Percentiles rank a stretch among this genome's conserved stretches.
These are phyloP conservation scores for Petrea volubilis DNA, from an alignment of 257 asterid genomes.

Conservation along the genomic window DNA sequence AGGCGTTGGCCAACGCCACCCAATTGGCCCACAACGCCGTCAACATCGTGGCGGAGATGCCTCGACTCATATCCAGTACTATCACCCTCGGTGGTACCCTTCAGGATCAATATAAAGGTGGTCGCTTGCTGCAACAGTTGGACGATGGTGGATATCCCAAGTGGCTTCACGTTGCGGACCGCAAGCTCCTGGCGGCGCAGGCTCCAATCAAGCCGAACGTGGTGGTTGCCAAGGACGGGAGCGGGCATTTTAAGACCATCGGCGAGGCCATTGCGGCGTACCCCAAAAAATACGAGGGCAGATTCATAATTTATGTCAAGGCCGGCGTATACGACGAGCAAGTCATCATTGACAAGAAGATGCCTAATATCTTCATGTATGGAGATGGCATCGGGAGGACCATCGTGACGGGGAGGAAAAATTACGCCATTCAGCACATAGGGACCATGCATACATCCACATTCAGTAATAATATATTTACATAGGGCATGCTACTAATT, in stretches of 20 bases:
- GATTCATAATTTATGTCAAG: conserved; percentile 63
- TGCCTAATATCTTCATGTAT: conserved; percentile 56
- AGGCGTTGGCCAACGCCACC: conserved; percentile 45
- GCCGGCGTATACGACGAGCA: conserved; percentile 65
- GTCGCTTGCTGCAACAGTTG: conserved; percentile 16
- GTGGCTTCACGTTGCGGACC: conserved; percentile 60
- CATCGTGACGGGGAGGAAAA: conserved; percentile 49
- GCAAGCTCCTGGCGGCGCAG: conserved; percentile 45
- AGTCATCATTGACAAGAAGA: conserved; percentile 45
- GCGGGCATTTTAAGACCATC: conserved; percentile 57
- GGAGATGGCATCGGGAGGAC: conserved; percentile 82
- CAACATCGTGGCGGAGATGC: conserved; percentile 45
- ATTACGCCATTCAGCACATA: conserved; percentile 19
- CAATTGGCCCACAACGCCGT: conserved; percentile 72
- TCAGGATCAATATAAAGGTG: no score
- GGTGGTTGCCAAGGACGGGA: conserved; percentile 70
- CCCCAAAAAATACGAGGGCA: conserved; percentile 46
- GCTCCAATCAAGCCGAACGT: conserved; percentile 35
- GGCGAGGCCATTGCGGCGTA: conserved; percentile 48
- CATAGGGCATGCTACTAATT: no score
- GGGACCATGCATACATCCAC: conserved; percentile 66
- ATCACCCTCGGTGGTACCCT: conserved; percentile 29
- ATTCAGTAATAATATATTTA: conserved; percentile 32
- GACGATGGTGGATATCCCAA: conserved; percentile 39
- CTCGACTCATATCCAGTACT: conserved; percentile 37